These are phyloP conservation scores for Helotiales sp. DNA, from an alignment of 2,329 filamentous ascomycete genomes.

Conservation along the genomic window DNA sequence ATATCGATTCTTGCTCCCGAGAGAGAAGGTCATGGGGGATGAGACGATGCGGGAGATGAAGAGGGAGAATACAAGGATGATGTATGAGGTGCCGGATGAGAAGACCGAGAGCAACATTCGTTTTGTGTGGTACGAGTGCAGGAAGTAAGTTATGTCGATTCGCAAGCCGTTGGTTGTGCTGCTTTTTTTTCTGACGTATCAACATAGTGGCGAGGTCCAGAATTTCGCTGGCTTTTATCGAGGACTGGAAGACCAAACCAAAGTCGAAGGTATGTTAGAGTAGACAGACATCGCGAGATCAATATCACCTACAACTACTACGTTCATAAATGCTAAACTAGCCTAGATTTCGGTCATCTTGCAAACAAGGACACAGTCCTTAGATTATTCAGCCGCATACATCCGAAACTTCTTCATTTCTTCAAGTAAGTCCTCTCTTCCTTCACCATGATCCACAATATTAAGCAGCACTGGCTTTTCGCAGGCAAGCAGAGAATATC, in stretches of 20 bases:
- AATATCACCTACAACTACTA: too few species aligned
- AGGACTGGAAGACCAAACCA: neutral
- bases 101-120: neutral
- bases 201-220: neutral
- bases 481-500: neutral
- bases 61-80: neutral
- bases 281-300: too few species aligned
- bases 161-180: neutral
- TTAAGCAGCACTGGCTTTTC: neutral
- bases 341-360: neutral
- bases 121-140: neutral
- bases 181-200: neutral
- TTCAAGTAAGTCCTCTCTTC: neutral
- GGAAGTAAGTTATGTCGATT: neutral
- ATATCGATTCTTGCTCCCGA: constrained; percentile 17
- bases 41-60: neutral
- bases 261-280: neutral
- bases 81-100: neutral
- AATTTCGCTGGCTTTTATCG: neutral
- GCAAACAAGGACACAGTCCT: neutral
- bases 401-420: neutral
- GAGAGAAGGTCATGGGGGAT: constrained; percentile 11
- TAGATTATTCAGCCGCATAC: neutral
- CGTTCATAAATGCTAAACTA: too few species aligned
- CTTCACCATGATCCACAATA: neutral